Conservation (phyloP, 2,329 filamentous ascomycete genomes). For the Raffaelea deltoideospora region DNA sequence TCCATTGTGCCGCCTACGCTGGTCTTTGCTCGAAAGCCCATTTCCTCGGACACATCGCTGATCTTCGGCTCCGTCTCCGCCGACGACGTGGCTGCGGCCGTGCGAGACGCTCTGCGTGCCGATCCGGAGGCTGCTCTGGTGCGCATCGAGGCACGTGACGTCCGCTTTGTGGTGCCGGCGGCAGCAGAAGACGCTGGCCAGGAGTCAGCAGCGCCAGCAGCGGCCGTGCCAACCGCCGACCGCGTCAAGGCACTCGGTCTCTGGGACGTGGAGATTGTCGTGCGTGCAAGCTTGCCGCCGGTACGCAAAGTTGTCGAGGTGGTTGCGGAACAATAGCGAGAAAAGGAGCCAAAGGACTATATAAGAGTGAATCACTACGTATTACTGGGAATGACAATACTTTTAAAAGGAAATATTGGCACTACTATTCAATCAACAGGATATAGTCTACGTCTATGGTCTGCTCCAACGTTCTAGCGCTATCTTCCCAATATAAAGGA, state of each 20-base stretch:
- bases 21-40: slow-evolving; percentile 23
- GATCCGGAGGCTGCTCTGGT: slow-evolving; percentile 19
- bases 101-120: slow-evolving; percentile 19
- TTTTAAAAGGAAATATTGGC: too few species aligned
- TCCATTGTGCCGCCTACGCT: slow-evolving; percentile 20
- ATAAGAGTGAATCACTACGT: too few species aligned
- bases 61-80: slow-evolving; percentile 29
- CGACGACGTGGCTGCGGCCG: slow-evolving; percentile 18
- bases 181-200: slow-evolving; percentile 15
- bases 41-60: slow-evolving; percentile 8
- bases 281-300: slow-evolving; percentile 14
- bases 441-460: too few species aligned
- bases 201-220: slow-evolving; percentile 12
- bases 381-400: too few species aligned
- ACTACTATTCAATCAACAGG: too few species aligned
- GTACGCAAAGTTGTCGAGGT: slow-evolving; percentile 20
- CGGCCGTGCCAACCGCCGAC: slow-evolving; percentile 16
- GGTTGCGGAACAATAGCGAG: too few species aligned
- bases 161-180: slow-evolving; percentile 16
- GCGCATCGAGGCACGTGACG: slow-evolving; percentile 18
- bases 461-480: too few species aligned
- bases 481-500: too few species aligned
- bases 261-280: slow-evolving; percentile 22
- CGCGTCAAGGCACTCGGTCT: slow-evolving; percentile 25
- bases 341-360: too few species aligned